Base-by-base conservation (phyloP, 305 asterid genomes). In the Coffea humblotiana region DNA sequence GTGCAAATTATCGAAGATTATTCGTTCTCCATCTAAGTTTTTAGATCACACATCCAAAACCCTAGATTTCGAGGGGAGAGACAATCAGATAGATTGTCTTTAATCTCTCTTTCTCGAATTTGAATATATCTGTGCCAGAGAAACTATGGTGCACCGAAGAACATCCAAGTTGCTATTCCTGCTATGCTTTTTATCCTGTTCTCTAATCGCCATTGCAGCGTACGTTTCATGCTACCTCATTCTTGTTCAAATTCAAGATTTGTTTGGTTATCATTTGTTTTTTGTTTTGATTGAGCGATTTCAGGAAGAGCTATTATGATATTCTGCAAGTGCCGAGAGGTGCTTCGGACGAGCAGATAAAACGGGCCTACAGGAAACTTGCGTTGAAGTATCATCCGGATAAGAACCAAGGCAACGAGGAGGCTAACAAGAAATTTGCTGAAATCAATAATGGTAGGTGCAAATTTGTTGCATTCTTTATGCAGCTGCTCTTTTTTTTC, bases 381-480 rank as follows among this genome's bases (percentile, higher is more conserved):
- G 99, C 99, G 0, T 86, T 96, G 92, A 94, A 94, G 88, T 96
- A 96, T 88, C 99, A 96, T 77, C 98, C 98, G 2, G 98, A 96
- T 83, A 96, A 96, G 80, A 96, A 96, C 82, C 98, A 79, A 79
- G 99, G 99, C 66, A 96, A 96, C 77, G 98, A 94, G 74, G 99
- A 96, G 83, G 99, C 99, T 48, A 96, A 89, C 79, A 92, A 90
- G 94, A 94, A 82, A 87, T 94, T 96, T 74, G 97, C 97, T 15
- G 99, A 96, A 86, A 96, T 94, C 65, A 94, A 80, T 71, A 96
- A 94, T 81, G 99, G 99, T 96, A 83, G 25, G 64, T 45, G 35
- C 13, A 29, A 37, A 23, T 1, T 40, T 37, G 37, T 49, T 52
- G 37, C 65, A 8, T 56, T n/a, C 15, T 21, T 23, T 27, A 21